phyloP scores from a whole-genome alignment of 78 protist genomes.

The Cavenderia fasciculata region DNA sequence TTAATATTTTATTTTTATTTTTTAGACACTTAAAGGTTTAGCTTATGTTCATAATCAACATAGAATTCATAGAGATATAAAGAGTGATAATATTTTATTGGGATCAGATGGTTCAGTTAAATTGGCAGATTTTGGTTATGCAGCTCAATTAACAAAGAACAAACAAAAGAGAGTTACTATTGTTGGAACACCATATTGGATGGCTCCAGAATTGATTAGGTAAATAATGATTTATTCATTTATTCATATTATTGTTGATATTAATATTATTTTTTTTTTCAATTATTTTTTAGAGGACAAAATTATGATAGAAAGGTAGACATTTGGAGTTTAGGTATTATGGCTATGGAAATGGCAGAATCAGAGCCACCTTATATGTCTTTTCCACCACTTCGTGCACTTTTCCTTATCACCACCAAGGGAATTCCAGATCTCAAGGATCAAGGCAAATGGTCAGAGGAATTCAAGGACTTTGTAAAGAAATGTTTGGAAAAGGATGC shows the following conservation, averaged over 20 bases:
- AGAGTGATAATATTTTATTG: constrained; percentile 87
- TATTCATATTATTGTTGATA: too few species aligned
- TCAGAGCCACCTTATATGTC: constrained; percentile 90
- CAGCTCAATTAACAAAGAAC: constrained; percentile 71
- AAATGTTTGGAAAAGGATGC: constrained; percentile 86
- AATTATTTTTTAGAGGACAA: too few species aligned
- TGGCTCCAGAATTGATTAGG: constrained; percentile 90
- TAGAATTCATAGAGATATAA: constrained; percentile 90
- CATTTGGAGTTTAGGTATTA: constrained; percentile 95
- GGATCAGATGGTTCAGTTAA: constrained; percentile 76
- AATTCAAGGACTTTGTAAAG: constrained; percentile 88
- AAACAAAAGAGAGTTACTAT: constrained; percentile 80
- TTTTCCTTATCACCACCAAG: constrained; percentile 92
- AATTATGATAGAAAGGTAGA: constrained; percentile 92
- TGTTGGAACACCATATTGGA: constrained; percentile 89
- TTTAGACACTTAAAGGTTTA: constrained; percentile 71
- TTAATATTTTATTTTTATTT: not conserved
- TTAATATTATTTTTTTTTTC: too few species aligned
- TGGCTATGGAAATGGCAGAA: constrained; percentile 87
- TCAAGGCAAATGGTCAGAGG: constrained; percentile 78
- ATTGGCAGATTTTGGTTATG: constrained; percentile 84
- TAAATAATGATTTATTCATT: too few species aligned
- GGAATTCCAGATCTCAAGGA: constrained; percentile 87
- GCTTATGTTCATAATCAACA: constrained; percentile 76
- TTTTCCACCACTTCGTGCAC: constrained; percentile 88